Percentiles rank a stretch among this genome's conserved stretches.
Conservation (phyloP, 2,329 filamentous ascomycete species). For the Harringtonia aguacate region DNA sequence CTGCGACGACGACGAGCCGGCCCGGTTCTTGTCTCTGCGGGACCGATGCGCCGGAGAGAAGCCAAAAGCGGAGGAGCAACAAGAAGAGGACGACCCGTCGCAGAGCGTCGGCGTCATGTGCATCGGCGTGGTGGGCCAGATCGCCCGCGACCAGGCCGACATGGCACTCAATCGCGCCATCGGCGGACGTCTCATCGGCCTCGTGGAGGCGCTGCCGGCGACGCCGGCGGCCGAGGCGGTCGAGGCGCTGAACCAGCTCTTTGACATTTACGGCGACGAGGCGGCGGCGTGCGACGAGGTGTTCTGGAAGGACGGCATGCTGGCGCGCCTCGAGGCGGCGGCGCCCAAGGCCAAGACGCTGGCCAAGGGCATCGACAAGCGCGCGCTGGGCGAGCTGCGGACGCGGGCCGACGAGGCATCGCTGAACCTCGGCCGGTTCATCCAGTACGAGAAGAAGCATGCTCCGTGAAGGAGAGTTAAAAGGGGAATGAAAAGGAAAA, state of each 20-base stretch:
- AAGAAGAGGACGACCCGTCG: conserved; percentile 38
- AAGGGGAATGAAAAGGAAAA: neutral
- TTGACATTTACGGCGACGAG: conserved; percentile 58
- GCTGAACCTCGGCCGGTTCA: conserved; percentile 50
- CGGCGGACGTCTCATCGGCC: conserved; percentile 49
- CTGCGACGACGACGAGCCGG: conserved; percentile 41
- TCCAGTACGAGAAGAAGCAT: conserved; percentile 55
- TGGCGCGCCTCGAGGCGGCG: conserved; percentile 45
- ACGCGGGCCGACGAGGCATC: conserved; percentile 48
- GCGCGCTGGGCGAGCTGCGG: conserved; percentile 43
- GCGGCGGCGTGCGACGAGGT: conserved; percentile 48
- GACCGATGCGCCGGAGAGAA: conserved; percentile 36
- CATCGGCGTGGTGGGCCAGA: conserved; percentile 53
- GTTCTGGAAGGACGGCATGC: conserved; percentile 52
- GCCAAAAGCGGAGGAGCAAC: conserved; percentile 16
- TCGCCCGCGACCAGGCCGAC: conserved; percentile 46
- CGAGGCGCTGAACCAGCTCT: conserved; percentile 55
- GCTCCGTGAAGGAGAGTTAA: neutral
- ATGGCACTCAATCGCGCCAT: conserved; percentile 48
- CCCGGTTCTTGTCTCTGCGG: conserved; percentile 55
- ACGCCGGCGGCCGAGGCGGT: conserved; percentile 47
- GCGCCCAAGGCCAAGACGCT: conserved; percentile 43
- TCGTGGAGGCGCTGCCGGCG: conserved; percentile 37
- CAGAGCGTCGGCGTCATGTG: conserved; percentile 55
- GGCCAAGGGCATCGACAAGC: conserved; percentile 52